A percentile compares a stretch with the other conserved stretches of the same genome.
These are phyloP conservation scores for Silene conica DNA, from an alignment of 148 eudicot species.

Conservation along the genomic window DNA sequence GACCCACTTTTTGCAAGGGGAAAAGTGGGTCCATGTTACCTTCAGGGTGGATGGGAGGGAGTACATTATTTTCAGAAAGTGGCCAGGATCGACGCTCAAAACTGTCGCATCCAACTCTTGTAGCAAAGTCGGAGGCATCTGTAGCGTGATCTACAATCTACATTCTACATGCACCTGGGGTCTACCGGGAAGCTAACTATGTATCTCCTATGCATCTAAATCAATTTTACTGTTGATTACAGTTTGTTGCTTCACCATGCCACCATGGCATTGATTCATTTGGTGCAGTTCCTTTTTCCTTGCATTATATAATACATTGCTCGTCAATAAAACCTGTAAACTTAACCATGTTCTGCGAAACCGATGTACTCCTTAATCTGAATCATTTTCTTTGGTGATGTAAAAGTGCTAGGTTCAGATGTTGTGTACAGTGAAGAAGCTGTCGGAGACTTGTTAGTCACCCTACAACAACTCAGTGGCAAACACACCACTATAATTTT, in stretches of 20 bases:
- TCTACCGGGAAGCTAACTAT: no score
- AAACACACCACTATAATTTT: slow-evolving; percentile 61
- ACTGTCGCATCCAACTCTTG: no score
- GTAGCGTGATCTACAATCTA: no score
- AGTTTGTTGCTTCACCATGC: not conserved
- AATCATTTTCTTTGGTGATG: not conserved
- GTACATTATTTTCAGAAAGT: no score
- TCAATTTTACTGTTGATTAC: not conserved
- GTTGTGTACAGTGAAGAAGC: slow-evolving; percentile 84
- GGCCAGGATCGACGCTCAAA: no score
- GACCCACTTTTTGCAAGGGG: no score
- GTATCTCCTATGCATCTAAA: no score
- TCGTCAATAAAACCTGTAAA: not conserved
- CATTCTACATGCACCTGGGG: no score
- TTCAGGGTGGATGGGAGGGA: no score
- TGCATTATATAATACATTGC: not conserved
- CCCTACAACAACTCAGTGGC: slow-evolving; percentile 58
- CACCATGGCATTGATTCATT: not conserved
- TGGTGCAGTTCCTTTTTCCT: not conserved
- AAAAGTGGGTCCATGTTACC: no score
- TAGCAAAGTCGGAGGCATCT: no score
- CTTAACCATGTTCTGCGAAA: not conserved
- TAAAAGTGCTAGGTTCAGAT: slow-evolving; percentile 67
- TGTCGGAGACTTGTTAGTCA: slow-evolving; percentile 61
- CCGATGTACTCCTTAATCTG: not conserved